phyloP scores from a whole-genome alignment of 2,329 filamentous ascomycete species.

The Aspergillus ruber region DNA sequence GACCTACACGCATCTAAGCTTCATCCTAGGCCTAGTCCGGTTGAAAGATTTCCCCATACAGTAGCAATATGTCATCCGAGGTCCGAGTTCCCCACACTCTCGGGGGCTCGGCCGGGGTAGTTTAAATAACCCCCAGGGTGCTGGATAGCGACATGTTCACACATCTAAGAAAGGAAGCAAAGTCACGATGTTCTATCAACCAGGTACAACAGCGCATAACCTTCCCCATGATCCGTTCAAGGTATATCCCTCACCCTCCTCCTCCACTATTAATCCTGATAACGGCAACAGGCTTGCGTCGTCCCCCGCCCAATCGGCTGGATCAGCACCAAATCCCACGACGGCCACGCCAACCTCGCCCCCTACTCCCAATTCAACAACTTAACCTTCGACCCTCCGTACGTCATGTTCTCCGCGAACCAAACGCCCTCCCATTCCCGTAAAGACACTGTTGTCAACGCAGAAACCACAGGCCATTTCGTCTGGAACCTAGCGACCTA shows the following conservation, averaged over 20 bases:
- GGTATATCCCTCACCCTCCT: constrained; percentile 20
- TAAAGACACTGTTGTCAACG: constrained; percentile 55
- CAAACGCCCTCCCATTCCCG: constrained; percentile 42
- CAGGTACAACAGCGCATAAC: constrained; percentile 47
- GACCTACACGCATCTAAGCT: too few relatives aligned
- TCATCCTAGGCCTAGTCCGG: too few relatives aligned
- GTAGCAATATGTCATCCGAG: too few relatives aligned
- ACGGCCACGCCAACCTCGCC: constrained; percentile 49
- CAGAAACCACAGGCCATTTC: constrained; percentile 50
- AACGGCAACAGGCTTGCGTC: constrained; percentile 39
- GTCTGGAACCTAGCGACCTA: constrained; percentile 57
- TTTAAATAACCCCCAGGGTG: background rate
- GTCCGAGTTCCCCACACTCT: background rate
- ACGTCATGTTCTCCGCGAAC: constrained; percentile 57
- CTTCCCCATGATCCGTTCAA: constrained; percentile 53
- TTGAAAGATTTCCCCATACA: too few relatives aligned
- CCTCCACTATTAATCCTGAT: background rate
- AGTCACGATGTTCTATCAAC: constrained; percentile 47
- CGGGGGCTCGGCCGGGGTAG: background rate
- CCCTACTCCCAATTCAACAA: constrained; percentile 60
- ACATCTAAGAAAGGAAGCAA: background rate
- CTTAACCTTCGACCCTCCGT: constrained; percentile 56
- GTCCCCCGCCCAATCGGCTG: constrained; percentile 58
- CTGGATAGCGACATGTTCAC: background rate
- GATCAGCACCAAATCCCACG: constrained; percentile 49